phyloP scores from a whole-genome alignment of 495 filamentous ascomycete species.

The Neurospora cerealis region DNA sequence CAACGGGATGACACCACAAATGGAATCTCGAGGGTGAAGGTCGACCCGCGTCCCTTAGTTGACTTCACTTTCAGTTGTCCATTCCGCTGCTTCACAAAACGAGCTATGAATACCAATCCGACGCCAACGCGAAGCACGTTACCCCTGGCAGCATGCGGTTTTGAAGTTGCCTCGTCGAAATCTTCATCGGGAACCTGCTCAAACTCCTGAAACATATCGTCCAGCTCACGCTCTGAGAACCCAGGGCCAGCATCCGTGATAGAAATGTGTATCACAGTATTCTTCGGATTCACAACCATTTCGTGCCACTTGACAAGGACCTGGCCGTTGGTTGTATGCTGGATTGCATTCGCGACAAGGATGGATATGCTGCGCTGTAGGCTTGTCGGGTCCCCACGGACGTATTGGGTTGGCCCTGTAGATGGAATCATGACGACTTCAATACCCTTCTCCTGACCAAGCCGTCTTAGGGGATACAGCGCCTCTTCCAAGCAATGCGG shows the following conservation, averaged over 20 bases:
- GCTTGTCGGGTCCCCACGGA: constrained; percentile 61
- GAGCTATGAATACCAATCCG: constrained; percentile 11
- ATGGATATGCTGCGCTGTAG: constrained; percentile 66
- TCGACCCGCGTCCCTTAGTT: constrained; percentile 11
- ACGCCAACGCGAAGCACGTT: constrained; percentile 15
- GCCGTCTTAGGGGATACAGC: constrained; percentile 50
- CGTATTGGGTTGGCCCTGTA: constrained; percentile 46
- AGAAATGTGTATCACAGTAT: constrained; percentile 51
- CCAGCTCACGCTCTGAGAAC: constrained; percentile 54
- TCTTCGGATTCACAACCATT: constrained; percentile 14
- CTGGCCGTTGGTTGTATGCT: constrained; percentile 53
- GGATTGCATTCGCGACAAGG: constrained; percentile 66
- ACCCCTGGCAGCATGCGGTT: not conserved
- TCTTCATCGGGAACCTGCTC: constrained; percentile 64
- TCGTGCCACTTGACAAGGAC: constrained; percentile 56
- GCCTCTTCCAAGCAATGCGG: constrained; percentile 55
- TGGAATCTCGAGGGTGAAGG: constrained; percentile 16
- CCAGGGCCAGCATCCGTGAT: constrained; percentile 64
- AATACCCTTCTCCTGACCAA: constrained; percentile 61
- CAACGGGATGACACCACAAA: constrained; percentile 16
- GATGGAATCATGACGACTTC: constrained; percentile 47
- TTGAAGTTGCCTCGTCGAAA: constrained; percentile 29
- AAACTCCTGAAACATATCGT: constrained; percentile 64
- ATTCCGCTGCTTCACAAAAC: constrained; percentile 16
- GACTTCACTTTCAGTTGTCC: constrained; percentile 13